Evolutionary conservation across 2,329 filamentous ascomycete genomes (phyloP).

Genomic region (Sphaerulina musiva): DNA sequence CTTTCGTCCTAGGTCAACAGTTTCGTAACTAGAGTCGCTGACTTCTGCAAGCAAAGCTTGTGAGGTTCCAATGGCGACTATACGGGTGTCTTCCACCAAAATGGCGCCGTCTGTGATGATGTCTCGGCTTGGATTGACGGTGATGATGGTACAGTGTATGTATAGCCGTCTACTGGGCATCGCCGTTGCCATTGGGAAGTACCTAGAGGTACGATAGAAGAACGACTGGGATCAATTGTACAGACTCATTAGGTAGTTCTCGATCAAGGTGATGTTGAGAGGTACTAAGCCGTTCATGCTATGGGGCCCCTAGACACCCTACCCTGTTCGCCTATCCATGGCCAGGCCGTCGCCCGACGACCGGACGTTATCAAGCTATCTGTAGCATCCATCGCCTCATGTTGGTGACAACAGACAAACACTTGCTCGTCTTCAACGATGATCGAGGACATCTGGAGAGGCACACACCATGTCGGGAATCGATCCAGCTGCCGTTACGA

Average conservation of each 20-base stretch:
- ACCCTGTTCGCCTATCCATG: neutral
- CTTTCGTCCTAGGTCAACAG: constrained; percentile 34
- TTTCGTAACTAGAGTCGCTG: constrained; percentile 20
- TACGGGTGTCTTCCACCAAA: constrained; percentile 36
- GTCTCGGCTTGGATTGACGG: constrained; percentile 41
- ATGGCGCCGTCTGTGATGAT: constrained; percentile 46
- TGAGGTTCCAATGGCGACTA: constrained; percentile 42
- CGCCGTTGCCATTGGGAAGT: too few species aligned
- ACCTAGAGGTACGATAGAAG: too few species aligned
- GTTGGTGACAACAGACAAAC: too few species aligned
- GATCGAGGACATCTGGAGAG: neutral
- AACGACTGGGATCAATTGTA: too few species aligned
- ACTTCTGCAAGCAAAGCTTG: constrained; percentile 23
- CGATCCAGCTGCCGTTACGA: neutral
- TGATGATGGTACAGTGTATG: constrained; percentile 47
- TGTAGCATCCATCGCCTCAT: neutral
- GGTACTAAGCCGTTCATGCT: too few species aligned
- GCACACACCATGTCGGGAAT: neutral
- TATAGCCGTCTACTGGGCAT: constrained; percentile 26
- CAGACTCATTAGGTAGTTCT: too few species aligned
- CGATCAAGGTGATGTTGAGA: too few species aligned
- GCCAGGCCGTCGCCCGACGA: neutral
- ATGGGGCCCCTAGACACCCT: too few species aligned
- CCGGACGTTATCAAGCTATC: neutral
- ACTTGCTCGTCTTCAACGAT: neutral